phyloP scores from a whole-genome alignment of 495 filamentous ascomycete genomes.

The Hypoxylon trugodes region DNA sequence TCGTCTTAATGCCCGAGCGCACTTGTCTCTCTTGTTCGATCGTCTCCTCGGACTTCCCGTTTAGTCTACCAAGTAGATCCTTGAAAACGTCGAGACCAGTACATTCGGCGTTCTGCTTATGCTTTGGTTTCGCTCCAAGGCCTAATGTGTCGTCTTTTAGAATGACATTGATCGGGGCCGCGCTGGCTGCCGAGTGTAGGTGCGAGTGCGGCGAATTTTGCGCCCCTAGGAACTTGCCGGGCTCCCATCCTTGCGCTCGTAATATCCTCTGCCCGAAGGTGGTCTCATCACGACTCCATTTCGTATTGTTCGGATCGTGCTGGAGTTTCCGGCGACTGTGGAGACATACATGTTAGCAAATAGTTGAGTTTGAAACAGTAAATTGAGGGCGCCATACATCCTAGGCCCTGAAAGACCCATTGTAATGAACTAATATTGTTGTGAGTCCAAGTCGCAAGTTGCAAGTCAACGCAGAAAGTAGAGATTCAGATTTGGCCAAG shows the following conservation, averaged over 20 bases:
- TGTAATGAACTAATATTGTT: slow-evolving; percentile 18
- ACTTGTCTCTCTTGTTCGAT: slow-evolving; percentile 70
- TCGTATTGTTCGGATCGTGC: slow-evolving; percentile 91
- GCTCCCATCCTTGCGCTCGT: slow-evolving; percentile 86
- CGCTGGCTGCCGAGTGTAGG: slow-evolving; percentile 76
- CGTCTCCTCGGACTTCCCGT: slow-evolving; percentile 79
- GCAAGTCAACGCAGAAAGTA: slow-evolving; percentile 6
- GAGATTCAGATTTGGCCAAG: slow-evolving; percentile 15
- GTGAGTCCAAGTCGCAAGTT: background rate
- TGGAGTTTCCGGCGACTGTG: slow-evolving; percentile 81
- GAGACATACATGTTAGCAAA: slow-evolving; percentile 30
- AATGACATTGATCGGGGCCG: slow-evolving; percentile 77
- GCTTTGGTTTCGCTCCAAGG: slow-evolving; percentile 74
- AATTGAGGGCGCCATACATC: slow-evolving; percentile 61
- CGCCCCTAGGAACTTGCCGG: slow-evolving; percentile 80
- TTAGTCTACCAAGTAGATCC: slow-evolving; percentile 83
- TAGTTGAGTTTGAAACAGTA: background rate
- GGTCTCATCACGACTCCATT: slow-evolving; percentile 82
- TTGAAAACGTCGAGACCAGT: slow-evolving; percentile 86
- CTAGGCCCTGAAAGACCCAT: slow-evolving; percentile 81
- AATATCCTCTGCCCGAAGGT: slow-evolving; percentile 89
- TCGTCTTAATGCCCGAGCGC: slow-evolving; percentile 69
- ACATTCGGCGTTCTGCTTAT: slow-evolving; percentile 73
- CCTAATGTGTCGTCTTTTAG: slow-evolving; percentile 91
- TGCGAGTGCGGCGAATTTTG: slow-evolving; percentile 75